phyloP scores from a whole-genome alignment of 2,329 filamentous ascomycete genomes.

The Fonsecaea multimorphosa region DNA sequence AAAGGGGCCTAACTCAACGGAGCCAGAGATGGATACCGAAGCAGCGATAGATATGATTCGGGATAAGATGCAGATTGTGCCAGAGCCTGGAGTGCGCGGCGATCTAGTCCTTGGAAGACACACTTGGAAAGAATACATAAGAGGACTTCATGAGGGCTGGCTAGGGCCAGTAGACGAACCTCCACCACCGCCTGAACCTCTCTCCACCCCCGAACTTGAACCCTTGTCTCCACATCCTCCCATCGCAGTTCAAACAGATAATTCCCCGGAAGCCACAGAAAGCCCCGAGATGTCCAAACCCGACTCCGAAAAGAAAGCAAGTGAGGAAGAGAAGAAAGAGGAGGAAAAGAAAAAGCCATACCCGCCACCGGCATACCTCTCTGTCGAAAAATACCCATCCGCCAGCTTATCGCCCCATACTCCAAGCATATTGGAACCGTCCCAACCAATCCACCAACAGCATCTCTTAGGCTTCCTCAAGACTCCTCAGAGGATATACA shows the following conservation, averaged over 20 bases:
- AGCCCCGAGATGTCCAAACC: slow-evolving; percentile 38
- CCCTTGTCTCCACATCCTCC: slow-evolving; percentile 40
- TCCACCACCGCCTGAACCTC: slow-evolving; percentile 30
- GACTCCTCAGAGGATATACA: slow-evolving; percentile 82
- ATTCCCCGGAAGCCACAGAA: slow-evolving; percentile 37
- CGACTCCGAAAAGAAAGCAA: slow-evolving; percentile 56
- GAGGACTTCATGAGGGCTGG: slow-evolving; percentile 95
- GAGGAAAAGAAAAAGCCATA: slow-evolving; percentile 59
- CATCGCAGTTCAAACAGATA: slow-evolving; percentile 42
- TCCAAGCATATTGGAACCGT: slow-evolving; percentile 75
- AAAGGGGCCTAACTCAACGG: slow-evolving; percentile 51
- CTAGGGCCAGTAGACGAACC: slow-evolving; percentile 79
- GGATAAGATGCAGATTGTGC: slow-evolving; percentile 68
- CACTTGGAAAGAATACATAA: slow-evolving; percentile 96
- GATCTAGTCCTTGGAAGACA: slow-evolving; percentile 90
- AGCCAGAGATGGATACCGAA: slow-evolving; percentile 61
- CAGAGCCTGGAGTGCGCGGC: slow-evolving; percentile 76
- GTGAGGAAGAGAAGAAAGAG: slow-evolving; percentile 52
- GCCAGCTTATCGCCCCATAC: slow-evolving; percentile 68
- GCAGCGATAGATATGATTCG: slow-evolving; percentile 68
- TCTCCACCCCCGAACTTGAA: slow-evolving; percentile 32
- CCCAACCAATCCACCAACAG: slow-evolving; percentile 75
- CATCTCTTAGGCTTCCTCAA: slow-evolving; percentile 92
- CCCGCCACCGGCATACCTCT: slow-evolving; percentile 75
- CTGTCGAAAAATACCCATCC: slow-evolving; percentile 71